Evolutionary conservation across 2,329 filamentous ascomycete species (phyloP).

Genomic region (Purpureocillium takamizusanense): DNA sequence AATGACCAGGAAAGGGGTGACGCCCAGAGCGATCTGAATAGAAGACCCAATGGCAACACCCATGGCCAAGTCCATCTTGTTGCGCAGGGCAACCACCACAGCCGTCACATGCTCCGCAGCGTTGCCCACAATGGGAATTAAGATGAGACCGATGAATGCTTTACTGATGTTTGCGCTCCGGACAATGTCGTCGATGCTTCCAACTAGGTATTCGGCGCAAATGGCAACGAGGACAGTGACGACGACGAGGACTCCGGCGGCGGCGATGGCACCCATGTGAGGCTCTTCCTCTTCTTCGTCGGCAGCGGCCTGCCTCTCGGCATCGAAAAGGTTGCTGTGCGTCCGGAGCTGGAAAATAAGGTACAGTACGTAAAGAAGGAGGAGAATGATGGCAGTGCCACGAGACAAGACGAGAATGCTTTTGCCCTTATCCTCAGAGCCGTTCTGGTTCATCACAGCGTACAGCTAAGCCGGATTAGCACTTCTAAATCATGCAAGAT

Average conservation of each 20-base stretch:
- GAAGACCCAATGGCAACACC: conserved; percentile 75
- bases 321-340: conserved; percentile 63
- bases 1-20: conserved; percentile 72
- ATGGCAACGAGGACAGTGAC: conserved; percentile 62
- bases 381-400: conserved; percentile 66
- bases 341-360: conserved; percentile 71
- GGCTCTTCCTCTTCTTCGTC: conserved; percentile 34
- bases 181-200: conserved; percentile 65
- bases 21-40: conserved; percentile 74
- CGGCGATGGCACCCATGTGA: conserved; percentile 54
- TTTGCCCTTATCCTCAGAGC: conserved; percentile 28
- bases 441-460: conserved; percentile 45
- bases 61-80: conserved; percentile 69
- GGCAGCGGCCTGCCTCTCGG: conserved; percentile 33
- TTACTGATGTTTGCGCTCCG: conserved; percentile 63
- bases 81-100: conserved; percentile 66
- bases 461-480: conserved; percentile 41
- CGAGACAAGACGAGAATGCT: conserved; percentile 66
- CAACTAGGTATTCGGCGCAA: conserved; percentile 70
- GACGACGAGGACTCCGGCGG: conserved; percentile 56
- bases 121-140: conserved; percentile 74
- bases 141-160: conserved; percentile 71
- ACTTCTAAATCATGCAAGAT: no score
- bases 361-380: conserved; percentile 68
- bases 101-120: conserved; percentile 76